A percentile compares a stretch with the other conserved stretches of the same genome.
These are phyloP conservation scores for Phytophthora fragariaefolia DNA, from an alignment of 352 stramenopile species.

Conservation along the genomic window DNA sequence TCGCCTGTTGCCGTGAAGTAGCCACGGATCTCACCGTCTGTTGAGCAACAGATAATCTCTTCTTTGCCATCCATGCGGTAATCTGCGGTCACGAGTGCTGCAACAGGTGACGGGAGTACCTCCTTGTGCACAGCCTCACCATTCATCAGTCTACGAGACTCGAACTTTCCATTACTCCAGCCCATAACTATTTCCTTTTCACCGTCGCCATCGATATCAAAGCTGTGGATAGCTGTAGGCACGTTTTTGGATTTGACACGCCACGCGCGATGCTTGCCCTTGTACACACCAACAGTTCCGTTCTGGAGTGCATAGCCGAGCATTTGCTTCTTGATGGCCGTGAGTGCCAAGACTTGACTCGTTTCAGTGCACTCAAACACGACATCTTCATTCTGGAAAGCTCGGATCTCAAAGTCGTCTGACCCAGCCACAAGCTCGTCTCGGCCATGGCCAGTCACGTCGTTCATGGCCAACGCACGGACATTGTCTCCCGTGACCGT, in stretches of 20 bases:
- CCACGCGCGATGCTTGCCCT: constrained; percentile 87
- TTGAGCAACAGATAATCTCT: constrained; percentile 89
- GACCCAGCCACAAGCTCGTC: constrained; percentile 89
- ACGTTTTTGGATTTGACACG: constrained; percentile 93
- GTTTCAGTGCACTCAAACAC: constrained; percentile 91
- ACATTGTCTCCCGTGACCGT: constrained; percentile 93
- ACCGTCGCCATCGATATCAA: constrained; percentile 92
- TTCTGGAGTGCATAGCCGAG: constrained; percentile 93
- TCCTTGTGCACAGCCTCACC: constrained; percentile 89
- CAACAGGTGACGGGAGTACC: constrained; percentile 64
- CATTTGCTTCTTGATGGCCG: constrained; percentile 69
- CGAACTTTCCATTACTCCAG: constrained; percentile 92
- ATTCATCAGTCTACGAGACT: constrained; percentile 72
- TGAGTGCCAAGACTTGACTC: constrained; percentile 73
- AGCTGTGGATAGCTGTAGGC: constrained; percentile 79
- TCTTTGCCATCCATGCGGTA: constrained; percentile 90
- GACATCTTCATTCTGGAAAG: constrained; percentile 91
- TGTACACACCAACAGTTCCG: constrained; percentile 94
- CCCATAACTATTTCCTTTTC: constrained; percentile 90
- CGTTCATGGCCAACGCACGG: constrained; percentile 75
- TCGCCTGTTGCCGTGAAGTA: constrained; percentile 62
- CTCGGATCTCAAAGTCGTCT: constrained; percentile 92
- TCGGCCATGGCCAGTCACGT: constrained; percentile 72
- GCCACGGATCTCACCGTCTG: constrained; percentile 81
- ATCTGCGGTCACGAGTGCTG: constrained; percentile 79